Conservation (phyloP, 176 grass and related monocot species). For the Oryza meridionalis region DNA sequence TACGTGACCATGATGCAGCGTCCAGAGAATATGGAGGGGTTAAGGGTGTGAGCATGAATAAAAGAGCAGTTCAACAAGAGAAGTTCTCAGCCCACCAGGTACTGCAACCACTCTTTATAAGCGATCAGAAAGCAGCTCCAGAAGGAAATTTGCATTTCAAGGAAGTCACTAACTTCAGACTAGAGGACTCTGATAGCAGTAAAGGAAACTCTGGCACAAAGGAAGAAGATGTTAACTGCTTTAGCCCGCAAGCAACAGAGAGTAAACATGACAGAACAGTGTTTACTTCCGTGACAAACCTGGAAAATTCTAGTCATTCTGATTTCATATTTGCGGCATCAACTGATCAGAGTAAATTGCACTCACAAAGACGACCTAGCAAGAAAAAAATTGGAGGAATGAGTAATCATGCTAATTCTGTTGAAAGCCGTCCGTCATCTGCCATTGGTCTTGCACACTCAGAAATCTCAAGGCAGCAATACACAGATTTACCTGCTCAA, state of each 20-base stretch:
- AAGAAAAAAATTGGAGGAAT: slow-evolving; percentile 56
- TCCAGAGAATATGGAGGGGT: slow-evolving; percentile 45
- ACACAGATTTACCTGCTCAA: slow-evolving; percentile 31
- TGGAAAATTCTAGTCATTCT: slow-evolving; percentile 32
- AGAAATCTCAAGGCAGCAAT: slow-evolving; percentile 36
- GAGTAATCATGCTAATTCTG: slow-evolving; percentile 39
- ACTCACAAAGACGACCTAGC: slow-evolving; percentile 35
- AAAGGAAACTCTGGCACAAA: slow-evolving; percentile 19
- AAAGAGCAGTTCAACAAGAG: slow-evolving; percentile 42
- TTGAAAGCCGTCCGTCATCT: slow-evolving; percentile 35
- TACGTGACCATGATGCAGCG: slow-evolving; percentile 16
- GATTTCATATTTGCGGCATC: slow-evolving; percentile 55
- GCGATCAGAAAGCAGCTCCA: slow-evolving; percentile 8
- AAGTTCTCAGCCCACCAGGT: slow-evolving; percentile 33
- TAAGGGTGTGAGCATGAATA: slow-evolving; percentile 51
- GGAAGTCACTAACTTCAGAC: slow-evolving; percentile 32
- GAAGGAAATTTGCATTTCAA: slow-evolving; percentile 34
- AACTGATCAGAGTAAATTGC: slow-evolving; percentile 38
- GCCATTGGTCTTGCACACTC: slow-evolving; percentile 23
- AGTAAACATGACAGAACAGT: slow-evolving; percentile 30
- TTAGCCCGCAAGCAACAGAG: slow-evolving; percentile 18
- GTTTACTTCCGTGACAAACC: slow-evolving; percentile 37
- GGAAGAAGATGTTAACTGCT: slow-evolving; percentile 27
- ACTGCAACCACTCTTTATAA: slow-evolving; percentile 9
- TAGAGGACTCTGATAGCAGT: slow-evolving; percentile 12